Evolutionary conservation across 345 rosid species (phyloP), one percentile per base, ranked within the genome.

Genomic region (Syzygium aromaticum): DNA sequence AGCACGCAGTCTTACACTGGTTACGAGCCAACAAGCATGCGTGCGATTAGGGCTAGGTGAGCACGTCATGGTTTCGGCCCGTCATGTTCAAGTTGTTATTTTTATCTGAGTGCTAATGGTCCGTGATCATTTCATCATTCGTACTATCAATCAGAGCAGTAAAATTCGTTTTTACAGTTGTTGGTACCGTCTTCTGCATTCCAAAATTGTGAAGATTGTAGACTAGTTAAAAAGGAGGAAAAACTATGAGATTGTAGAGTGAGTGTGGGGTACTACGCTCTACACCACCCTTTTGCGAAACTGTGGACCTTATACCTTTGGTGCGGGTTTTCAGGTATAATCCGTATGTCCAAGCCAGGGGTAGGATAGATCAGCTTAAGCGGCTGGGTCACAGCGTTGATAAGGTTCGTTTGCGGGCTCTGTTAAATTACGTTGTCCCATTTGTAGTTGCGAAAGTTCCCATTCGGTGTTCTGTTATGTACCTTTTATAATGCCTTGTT

Each of bases 1-100:
- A 98, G 98, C 90, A 98, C 99, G 27, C 99, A 98, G 94, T 96
- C 99, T 15, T 98, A 98, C 84, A 98, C 99, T 86, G 99, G 99
- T 19, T 98, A 98, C 46, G 99, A 98, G 92, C 99, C 99, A 2
- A 98, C 99, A 13, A 98, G 99, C 86, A 98, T 98, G 99, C 97
- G 99, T 59, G 99, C 99, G 14, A 98, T 98, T 92, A 94, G 99
- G 85, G 99, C 99, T 73, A 96, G 99, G 99, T 98, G 77, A 88
- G 85, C 87, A 52, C 52, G 59, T 84, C 85, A 59, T 33, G 53
- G 53, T 33, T 86, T 73, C 1, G 27, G 1, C 49, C 11, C 3
- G 82, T 19, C 25, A 2, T 2, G 1, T 73, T 33, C 49, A 73
- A 73, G 82, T 73, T 10, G 7, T 0, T 73, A 38, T 9, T 0